Base-by-base conservation (phyloP, 768 basidiomycete species). In the Leccinum olivaceopallidum region DNA sequence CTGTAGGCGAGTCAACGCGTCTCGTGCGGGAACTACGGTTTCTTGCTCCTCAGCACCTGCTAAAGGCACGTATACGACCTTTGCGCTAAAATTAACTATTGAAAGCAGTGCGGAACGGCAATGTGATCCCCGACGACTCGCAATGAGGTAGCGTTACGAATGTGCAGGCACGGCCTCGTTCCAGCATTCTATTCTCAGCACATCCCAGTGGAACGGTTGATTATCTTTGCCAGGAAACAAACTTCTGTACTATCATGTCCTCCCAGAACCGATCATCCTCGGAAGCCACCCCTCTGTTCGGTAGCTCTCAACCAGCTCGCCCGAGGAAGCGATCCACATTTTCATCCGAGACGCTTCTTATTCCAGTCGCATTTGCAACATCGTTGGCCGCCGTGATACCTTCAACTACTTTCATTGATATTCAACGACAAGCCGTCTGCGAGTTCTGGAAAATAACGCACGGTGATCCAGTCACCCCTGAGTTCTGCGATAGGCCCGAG, bases 351-450 rank as follows among this genome's bases (percentile, higher is more conserved):
- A 65, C 53, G 2, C 65, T 71, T 20, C 58, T 76, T 24, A 65
- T 74, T 20, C 73, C 75, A 0, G 64, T 75, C 3, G 66, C 67
- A 10, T 53, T 76, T 18, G 60, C 61, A 22, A 63, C 65, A 13
- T 61, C 54, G 7, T 51, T 75, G 20, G 74, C 71, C 3, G 47
- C 13, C 2, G 36, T 36, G 13, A 60, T 75, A 16, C 57, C 68
- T 20, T 14, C 61, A 3, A 73, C 75, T 0, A 76, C 75, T 5
- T 42, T 69, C 13, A 37, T 71, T 14, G 68, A 66, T 12, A 58
- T 74, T 10, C 14, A 69, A 2, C 69, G 73, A 32, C 65, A 63
- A 49, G 52, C 66, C 12, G 57, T 74, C 30, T 76, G 74, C 62
- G 64, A 62, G 22, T 7, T 63, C 18, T 75, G 72, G 65, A 65